Evolutionary conservation across 495 filamentous ascomycete genomes (phyloP), one percentile per base, ranked within the genome.

Genomic region (Aspergillus incahuasiensis): DNA sequence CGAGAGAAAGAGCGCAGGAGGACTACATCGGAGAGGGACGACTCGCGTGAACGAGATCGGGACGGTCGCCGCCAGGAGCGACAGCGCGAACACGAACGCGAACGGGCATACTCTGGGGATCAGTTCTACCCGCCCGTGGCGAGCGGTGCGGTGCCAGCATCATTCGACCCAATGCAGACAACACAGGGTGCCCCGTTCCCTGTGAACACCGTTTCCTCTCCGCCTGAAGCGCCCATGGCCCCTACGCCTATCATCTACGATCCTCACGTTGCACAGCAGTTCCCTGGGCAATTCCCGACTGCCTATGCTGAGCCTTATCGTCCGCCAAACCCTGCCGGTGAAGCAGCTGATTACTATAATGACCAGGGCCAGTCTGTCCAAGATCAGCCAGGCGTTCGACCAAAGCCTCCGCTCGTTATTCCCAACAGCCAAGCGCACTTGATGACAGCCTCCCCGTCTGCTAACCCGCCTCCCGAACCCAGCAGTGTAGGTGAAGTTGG

Each of bases 321-420:
- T 47, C 81, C 79, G n/a, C 72, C 73, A n/a, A 72, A 82, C 39
- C 74, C 74, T 49, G 70, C 70, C 5, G 84, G 84, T 24, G 75
- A 77, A n/a, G 85, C 85, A 2, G 80, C 85, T 20, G 82, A 86
- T 43, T 88, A 85, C 63, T 87, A 87, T 57, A 78, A 78, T 16
- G 85, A 87, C 64, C 80, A 83, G 62, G 85, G 84, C 0, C 71
- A 86, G 60, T 85, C 82, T 12, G 83, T 86, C 11, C 60, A 67
- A n/a, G 54, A 73, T 1, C 85, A 87, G 64, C 84, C 85, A 2
- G 84, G 85, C 34, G 69, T 82, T 5, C 76, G 84, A 28, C 76
- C 78, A 20, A 62, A 74, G 5, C 70, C 72, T 8, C 83, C 84
- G 21, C 68, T 75, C 2, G 70, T 86, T 11, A 78, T 85, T 18